A percentile compares a stretch with the other conserved stretches of the same genome.
phyloP scores from a whole-genome alignment of 192 early-diverging fungal genomes.

The Geosiphon pyriformis region DNA sequence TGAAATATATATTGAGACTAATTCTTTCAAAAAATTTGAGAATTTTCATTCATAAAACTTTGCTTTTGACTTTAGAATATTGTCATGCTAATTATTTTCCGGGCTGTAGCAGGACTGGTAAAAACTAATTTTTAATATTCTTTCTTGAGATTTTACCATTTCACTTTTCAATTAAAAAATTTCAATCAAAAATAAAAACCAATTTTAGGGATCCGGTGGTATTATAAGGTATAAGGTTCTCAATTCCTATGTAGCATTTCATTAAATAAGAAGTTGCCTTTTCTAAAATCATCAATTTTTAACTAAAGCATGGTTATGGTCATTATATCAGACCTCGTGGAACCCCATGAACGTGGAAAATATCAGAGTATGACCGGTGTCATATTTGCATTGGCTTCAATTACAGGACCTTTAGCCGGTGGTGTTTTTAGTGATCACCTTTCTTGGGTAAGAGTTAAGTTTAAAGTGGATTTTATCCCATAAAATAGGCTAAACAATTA shows the following conservation, averaged over 20 bases:
- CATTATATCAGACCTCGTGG: conserved; percentile 67
- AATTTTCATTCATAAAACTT: conserved; percentile 14
- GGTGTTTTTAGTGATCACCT: conserved; percentile 62
- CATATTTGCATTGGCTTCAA: conserved; percentile 55
- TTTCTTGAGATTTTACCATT: too few relatives aligned
- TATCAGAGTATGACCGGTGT: conserved; percentile 58
- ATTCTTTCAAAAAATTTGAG: conserved; percentile 56
- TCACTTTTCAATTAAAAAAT: too few relatives aligned
- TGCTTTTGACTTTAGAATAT: conserved; percentile 56
- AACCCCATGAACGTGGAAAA: conserved; percentile 57
- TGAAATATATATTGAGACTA: neutral
- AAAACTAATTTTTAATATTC: too few relatives aligned
- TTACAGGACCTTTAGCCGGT: conserved; percentile 63
- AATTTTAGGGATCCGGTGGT: conserved; percentile 59
- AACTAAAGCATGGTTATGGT: conserved; percentile 47
- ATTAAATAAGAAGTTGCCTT: neutral
- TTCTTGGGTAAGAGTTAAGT: too few relatives aligned
- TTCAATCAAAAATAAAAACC: too few relatives aligned
- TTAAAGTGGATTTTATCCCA: too few relatives aligned
- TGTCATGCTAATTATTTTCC: conserved; percentile 57
- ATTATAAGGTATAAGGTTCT: conserved; percentile 40
- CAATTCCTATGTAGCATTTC: neutral
- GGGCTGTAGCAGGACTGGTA: conserved; percentile 63
- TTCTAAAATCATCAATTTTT: conserved; percentile 11
- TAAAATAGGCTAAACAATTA: too few relatives aligned